Evolutionary conservation across 352 stramenopile species (phyloP).

Genomic region (Globisporangium emineosum): DNA sequence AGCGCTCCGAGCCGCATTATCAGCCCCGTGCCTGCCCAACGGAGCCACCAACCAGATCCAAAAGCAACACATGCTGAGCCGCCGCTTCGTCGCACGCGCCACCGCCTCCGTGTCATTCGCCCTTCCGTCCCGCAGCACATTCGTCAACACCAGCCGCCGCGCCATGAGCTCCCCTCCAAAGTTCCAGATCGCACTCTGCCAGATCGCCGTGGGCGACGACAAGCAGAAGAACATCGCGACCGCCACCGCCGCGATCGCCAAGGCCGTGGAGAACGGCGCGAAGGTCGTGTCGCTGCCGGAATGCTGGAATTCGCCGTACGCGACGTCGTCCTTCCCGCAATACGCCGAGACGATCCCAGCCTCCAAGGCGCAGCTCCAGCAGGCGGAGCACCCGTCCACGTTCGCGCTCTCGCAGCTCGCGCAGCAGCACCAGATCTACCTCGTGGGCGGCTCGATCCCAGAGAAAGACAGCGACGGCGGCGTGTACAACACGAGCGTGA

Average conservation of each 20-base stretch:
- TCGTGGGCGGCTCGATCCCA: constrained; percentile 97
- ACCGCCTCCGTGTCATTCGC: background rate
- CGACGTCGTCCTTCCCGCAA: constrained; percentile 95
- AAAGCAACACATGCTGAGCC: constrained; percentile 6
- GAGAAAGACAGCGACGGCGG: constrained; percentile 80
- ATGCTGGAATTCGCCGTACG: constrained; percentile 98
- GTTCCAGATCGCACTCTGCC: constrained; percentile 94
- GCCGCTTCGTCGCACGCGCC: constrained; percentile 2
- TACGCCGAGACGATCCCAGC: constrained; percentile 96
- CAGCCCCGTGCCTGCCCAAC: background rate
- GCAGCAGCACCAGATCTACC: constrained; percentile 85
- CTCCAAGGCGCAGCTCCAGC: constrained; percentile 46
- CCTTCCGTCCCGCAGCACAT: background rate
- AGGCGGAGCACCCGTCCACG: constrained; percentile 78
- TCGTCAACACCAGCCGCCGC: background rate
- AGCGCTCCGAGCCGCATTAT: background rate
- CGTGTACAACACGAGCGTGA: constrained; percentile 99
- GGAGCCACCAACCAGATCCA: background rate
- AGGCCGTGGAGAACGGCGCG: constrained; percentile 72
- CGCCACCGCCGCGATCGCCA: constrained; percentile 52
- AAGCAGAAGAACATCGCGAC: constrained; percentile 86
- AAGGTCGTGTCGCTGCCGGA: constrained; percentile 92
- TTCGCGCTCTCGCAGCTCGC: constrained; percentile 89
- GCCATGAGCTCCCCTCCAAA: constrained; percentile 49
- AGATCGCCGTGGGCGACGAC: constrained; percentile 91